Evolutionary conservation across 768 basidiomycete species (phyloP), one percentile per base, ranked within the genome.

Genomic region (Saitozyma sp.): DNA sequence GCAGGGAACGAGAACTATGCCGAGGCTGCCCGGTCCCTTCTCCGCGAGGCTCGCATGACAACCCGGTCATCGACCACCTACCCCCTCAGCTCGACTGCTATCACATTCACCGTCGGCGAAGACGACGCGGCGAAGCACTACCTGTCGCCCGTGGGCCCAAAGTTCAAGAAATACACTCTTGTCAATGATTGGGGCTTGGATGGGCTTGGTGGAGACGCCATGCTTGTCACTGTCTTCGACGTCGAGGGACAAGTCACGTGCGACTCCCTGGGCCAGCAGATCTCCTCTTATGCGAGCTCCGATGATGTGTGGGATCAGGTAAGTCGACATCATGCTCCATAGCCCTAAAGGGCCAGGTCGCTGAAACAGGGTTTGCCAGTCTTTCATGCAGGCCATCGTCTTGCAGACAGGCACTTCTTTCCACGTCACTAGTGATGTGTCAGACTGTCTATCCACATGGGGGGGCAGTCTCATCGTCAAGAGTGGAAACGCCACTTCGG

Each of bases 241-340:
- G 71, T 73, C 17, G 59, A 57, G 10, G 71, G 69, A 14, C 54
- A 67, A 16, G 63, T 70, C 2, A 70, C 69, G 5, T 73, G 71
- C 55, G 69, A 66, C 54, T 54, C 56, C 8, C 58, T 73, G 29
- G 71, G 67, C 20, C 56, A 64, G 20, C 38, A 54, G 48, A 65
- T 73, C 11, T 49, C 49, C 1, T 59, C 59, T 40, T 73, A 64
- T 42, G 45, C 53, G 37, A 9, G 53, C 14, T 17, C 39, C 38
- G 71, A 73, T 58, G 71, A 73, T 56, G 71, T 73, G 9, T 73
- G 69, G 65, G 68, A 70, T 17, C 53, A 72, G 65, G 70, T 71
- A n/a, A 53, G 64, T 59, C n/a, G n/a, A n/a, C n/a, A n/a, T n/a
- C n/a, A n/a, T n/a, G n/a, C n/a, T n/a, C n/a, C 46, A 8, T 13